These are phyloP conservation scores for Phytophthora nicotianae DNA, from an alignment of 352 stramenopile species.

Conservation along the genomic window DNA sequence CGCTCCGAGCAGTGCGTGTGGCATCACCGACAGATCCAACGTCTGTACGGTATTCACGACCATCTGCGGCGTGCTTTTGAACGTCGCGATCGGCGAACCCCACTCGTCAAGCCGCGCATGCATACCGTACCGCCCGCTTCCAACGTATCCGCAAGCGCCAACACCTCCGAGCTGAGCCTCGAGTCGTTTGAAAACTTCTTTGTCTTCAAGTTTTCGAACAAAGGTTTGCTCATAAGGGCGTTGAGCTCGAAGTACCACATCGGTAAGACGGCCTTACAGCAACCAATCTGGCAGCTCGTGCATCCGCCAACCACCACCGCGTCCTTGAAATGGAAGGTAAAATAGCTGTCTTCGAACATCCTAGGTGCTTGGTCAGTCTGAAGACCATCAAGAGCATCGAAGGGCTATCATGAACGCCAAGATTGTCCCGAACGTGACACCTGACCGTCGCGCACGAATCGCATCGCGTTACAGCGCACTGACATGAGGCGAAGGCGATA, in stretches of 20 bases:
- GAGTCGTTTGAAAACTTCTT: slow-evolving; percentile 13
- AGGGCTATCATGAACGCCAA: slow-evolving; percentile 1
- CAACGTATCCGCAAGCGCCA: slow-evolving; percentile 13
- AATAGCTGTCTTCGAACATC: slow-evolving; percentile 30
- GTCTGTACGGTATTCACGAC: slow-evolving; percentile 13
- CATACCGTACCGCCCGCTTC: slow-evolving; percentile 18
- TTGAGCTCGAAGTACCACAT: slow-evolving; percentile 11
- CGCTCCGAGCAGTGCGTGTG: slow-evolving; percentile 5
- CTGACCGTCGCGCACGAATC: background rate
- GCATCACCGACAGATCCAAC: slow-evolving; percentile 17
- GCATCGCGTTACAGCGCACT: background rate
- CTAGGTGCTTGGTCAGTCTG: slow-evolving; percentile 15
- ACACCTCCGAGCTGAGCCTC: slow-evolving; percentile 3
- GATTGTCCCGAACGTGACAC: background rate
- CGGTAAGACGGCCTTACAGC: background rate
- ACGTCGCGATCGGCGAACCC: slow-evolving; percentile 14
- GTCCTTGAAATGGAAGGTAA: slow-evolving; percentile 25
- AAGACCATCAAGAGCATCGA: slow-evolving; percentile 18
- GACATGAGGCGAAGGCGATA: background rate
- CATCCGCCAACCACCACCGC: slow-evolving; percentile 16
- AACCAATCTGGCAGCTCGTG: background rate
- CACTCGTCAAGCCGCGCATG: slow-evolving; percentile 28
- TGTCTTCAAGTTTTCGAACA: slow-evolving; percentile 23
- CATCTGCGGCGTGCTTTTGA: slow-evolving; percentile 9
- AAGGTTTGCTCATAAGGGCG: slow-evolving; percentile 21